Percentiles rank a stretch among this genome's conserved stretches.
phyloP scores from a whole-genome alignment of 495 filamentous ascomycete genomes.

The Parathielavia hyrcaniae region DNA sequence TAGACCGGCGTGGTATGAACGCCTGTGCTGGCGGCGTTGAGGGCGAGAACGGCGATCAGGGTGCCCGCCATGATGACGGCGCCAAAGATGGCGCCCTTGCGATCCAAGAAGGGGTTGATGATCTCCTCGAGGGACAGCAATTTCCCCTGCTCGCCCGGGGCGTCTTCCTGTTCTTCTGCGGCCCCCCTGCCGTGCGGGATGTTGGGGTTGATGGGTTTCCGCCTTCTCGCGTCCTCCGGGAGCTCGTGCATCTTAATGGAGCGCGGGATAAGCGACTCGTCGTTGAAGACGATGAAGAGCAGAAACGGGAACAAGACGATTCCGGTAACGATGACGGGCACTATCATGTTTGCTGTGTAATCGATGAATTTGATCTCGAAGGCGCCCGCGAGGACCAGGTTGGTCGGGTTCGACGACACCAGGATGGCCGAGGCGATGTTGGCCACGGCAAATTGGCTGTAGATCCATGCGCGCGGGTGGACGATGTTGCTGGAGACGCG shows the following conservation, averaged over 20 bases:
- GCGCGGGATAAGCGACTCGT: constrained; percentile 54
- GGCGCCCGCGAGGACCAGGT: constrained; percentile 63
- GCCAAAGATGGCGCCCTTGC: constrained; percentile 54
- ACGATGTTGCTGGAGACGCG: constrained; percentile 61
- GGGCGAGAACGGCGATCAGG: constrained; percentile 50
- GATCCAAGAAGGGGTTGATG: constrained; percentile 65
- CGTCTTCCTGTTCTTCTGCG: constrained; percentile 47
- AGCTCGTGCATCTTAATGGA: constrained; percentile 61
- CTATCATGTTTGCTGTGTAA: constrained; percentile 65
- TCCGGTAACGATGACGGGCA: constrained; percentile 56
- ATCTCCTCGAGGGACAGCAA: constrained; percentile 58
- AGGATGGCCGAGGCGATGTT: constrained; percentile 64
- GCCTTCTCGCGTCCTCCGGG: constrained; percentile 46
- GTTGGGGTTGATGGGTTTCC: constrained; percentile 58
- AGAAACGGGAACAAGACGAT: constrained; percentile 59
- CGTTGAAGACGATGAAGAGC: constrained; percentile 57
- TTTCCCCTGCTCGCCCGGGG: constrained; percentile 44
- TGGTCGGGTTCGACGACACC: constrained; percentile 66
- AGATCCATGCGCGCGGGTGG: constrained; percentile 61
- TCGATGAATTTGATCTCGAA: constrained; percentile 61
- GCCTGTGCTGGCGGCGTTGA: constrained; percentile 51
- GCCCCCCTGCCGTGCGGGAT: constrained; percentile 55
- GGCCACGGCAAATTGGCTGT: constrained; percentile 59
- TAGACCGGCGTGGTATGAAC: constrained; percentile 47
- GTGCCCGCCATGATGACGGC: constrained; percentile 56